Percentiles rank a stretch among this genome's conserved stretches.
phyloP scores from a whole-genome alignment of 768 basidiomycete genomes.

The Peribolospora baueri region DNA sequence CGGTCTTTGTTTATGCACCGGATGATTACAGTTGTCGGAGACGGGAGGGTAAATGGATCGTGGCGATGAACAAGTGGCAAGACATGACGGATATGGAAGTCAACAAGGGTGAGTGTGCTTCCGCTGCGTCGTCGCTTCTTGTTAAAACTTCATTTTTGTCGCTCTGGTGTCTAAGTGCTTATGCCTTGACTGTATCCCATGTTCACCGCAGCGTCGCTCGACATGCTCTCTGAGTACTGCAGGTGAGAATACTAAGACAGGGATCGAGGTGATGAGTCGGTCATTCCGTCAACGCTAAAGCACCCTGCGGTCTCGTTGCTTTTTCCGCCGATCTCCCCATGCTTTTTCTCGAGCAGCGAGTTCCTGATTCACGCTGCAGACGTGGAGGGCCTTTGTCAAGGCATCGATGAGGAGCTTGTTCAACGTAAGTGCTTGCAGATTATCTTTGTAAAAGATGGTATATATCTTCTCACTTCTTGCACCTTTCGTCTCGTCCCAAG shows the following conservation, averaged over 20 bases:
- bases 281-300: too few relatives aligned
- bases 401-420: slow-evolving; percentile 78
- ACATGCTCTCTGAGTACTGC: slow-evolving; percentile 53
- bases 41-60: slow-evolving; percentile 52
- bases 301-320: not conserved
- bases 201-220: slow-evolving; percentile 38
- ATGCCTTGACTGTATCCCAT: slow-evolving; percentile 1
- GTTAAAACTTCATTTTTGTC: not conserved
- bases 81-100: slow-evolving; percentile 86
- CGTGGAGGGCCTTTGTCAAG: slow-evolving; percentile 88
- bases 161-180: not conserved
- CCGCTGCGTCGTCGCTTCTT: not conserved
- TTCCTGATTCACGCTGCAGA: slow-evolving; percentile 95
- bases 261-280: too few relatives aligned
- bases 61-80: slow-evolving; percentile 99
- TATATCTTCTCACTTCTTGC: not conserved
- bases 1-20: not conserved
- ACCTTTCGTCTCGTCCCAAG: slow-evolving; percentile 21
- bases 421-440: slow-evolving; percentile 27
- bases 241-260: slow-evolving; percentile 26
- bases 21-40: slow-evolving; percentile 46
- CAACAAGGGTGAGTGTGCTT: slow-evolving; percentile 33
- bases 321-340: not conserved
- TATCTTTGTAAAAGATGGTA: not conserved
- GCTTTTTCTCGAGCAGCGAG: slow-evolving; percentile 31